Percentiles rank a stretch among this genome's conserved stretches.
These are phyloP conservation scores for Trichocladium antarcticum DNA, from an alignment of 495 filamentous ascomycete species.

Conservation along the genomic window DNA sequence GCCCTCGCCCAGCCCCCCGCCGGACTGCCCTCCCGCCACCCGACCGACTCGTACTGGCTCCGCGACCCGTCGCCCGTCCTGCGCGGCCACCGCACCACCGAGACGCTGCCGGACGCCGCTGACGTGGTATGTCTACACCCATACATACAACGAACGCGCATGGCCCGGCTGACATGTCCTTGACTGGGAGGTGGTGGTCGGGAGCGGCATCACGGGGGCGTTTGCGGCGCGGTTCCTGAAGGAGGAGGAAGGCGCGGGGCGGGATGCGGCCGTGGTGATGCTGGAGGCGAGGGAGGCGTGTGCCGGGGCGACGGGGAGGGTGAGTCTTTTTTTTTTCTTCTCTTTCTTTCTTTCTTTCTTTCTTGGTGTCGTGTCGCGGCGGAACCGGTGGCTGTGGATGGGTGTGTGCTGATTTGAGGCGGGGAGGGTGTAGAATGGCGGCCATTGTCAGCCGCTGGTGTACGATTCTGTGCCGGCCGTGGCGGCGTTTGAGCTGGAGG, in stretches of 20 bases:
- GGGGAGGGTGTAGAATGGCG: slow-evolving; percentile 46
- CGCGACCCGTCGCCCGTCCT: slow-evolving; percentile 45
- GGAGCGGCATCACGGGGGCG: slow-evolving; percentile 60
- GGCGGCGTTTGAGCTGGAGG: slow-evolving; percentile 53
- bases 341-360: background rate
- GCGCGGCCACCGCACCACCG: slow-evolving; percentile 49
- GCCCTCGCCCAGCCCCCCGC: slow-evolving; percentile 18
- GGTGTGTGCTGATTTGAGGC: background rate
- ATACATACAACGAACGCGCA: too few species aligned
- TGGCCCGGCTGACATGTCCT: too few species aligned
- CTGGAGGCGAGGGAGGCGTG: slow-evolving; percentile 71
- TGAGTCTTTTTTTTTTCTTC: slow-evolving; percentile 23
- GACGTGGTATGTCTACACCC: too few species aligned
- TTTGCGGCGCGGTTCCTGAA: slow-evolving; percentile 52
- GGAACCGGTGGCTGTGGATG: background rate
- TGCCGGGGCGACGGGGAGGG: slow-evolving; percentile 69
- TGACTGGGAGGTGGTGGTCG: too few species aligned
- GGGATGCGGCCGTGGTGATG: slow-evolving; percentile 46
- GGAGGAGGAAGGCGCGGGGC: slow-evolving; percentile 17
- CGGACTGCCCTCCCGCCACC: slow-evolving; percentile 41
- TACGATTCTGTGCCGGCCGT: slow-evolving; percentile 42
- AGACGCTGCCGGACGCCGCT: slow-evolving; percentile 48
- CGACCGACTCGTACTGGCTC: slow-evolving; percentile 68
- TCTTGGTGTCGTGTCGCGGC: background rate
- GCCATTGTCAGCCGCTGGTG: slow-evolving; percentile 58